Evolutionary conservation across 1,284 basidiomycete species (phyloP).

Genomic region (Heterobasidion occidentale): DNA sequence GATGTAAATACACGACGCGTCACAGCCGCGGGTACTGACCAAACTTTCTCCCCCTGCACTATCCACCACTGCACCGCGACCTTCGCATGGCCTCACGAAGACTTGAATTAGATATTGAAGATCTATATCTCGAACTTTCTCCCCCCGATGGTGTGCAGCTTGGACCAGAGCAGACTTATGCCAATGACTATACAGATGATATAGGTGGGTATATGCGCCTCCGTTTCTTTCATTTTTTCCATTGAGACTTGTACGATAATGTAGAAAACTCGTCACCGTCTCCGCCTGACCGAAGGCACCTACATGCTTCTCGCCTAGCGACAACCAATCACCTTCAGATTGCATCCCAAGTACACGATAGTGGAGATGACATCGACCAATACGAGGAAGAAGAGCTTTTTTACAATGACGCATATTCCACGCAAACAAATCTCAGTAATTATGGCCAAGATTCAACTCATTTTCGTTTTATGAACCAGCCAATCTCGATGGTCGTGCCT

Average conservation of each 20-base stretch:
- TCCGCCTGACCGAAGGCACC: constrained; percentile 19
- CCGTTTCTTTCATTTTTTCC: neutral
- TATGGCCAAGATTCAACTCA: no score
- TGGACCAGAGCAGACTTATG: constrained; percentile 5
- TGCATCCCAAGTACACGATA: neutral
- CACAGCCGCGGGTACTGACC: neutral
- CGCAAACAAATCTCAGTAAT: no score
- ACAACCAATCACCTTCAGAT: neutral
- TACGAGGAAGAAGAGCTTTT: neutral
- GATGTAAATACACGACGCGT: neutral
- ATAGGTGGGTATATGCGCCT: constrained; percentile 44
- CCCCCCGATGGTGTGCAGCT: neutral
- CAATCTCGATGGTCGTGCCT: no score
- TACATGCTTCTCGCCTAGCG: neutral
- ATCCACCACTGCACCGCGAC: neutral
- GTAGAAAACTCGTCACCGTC: constrained; percentile 34
- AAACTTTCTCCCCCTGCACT: neutral
- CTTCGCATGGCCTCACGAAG: no score
- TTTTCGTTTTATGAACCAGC: no score
- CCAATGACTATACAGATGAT: constrained; percentile 18
- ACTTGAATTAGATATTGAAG: neutral
- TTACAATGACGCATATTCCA: neutral
- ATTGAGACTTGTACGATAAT: constrained; percentile 6
- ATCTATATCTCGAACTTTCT: neutral
- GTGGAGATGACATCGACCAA: neutral